A percentile compares a stretch with the other conserved stretches of the same genome.
Evolutionary conservation across 768 basidiomycete genomes (phyloP).

Genomic region (Boletus tylopilopsis): DNA sequence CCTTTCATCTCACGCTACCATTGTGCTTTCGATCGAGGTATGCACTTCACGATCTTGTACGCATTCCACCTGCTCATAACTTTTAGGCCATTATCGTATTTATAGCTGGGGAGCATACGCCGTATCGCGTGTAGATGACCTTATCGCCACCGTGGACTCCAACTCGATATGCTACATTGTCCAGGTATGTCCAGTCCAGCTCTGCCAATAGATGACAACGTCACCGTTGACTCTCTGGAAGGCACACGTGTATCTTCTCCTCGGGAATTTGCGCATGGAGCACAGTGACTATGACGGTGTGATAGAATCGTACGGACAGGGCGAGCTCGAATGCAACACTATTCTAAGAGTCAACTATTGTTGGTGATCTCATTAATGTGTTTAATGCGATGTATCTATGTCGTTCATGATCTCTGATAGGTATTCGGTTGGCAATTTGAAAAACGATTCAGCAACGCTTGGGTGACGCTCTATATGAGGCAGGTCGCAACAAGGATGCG

Average conservation of each 20-base stretch:
- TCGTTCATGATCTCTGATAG: background rate
- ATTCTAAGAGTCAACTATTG: too few relatives aligned
- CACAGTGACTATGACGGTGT: background rate
- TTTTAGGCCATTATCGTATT: too few relatives aligned
- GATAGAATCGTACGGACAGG: background rate
- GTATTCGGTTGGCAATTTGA: background rate
- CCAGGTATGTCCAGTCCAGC: background rate
- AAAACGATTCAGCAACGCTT: background rate
- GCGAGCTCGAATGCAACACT: background rate
- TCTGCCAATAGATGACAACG: accelerated
- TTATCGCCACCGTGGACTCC: background rate
- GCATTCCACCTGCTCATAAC: too few relatives aligned
- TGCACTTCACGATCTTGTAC: too few relatives aligned
- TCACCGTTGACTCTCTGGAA: background rate
- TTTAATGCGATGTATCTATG: too few relatives aligned
- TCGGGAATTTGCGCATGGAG: background rate
- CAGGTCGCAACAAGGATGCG: background rate
- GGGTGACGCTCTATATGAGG: background rate
- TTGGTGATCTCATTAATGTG: background rate
- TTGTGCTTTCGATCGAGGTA: too few relatives aligned
- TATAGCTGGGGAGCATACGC: background rate
- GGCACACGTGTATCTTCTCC: background rate
- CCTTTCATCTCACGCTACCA: too few relatives aligned
- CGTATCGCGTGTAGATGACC: background rate
- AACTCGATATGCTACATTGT: background rate